phyloP scores from a whole-genome alignment of 345 rosid species.

The Odontarrhena argentea region DNA sequence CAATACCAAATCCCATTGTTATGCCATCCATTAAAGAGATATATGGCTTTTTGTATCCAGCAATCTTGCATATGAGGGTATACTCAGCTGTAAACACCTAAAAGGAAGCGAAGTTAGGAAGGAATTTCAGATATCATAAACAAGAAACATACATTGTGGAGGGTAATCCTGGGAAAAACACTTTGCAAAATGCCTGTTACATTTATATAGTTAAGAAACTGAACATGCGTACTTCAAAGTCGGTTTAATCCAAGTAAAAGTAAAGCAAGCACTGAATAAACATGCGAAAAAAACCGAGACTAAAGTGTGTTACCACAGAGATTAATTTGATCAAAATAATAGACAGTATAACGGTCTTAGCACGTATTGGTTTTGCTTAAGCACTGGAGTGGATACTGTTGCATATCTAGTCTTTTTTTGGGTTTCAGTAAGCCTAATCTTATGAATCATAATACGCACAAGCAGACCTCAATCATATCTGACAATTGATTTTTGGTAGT shows the following conservation, averaged over 20 bases:
- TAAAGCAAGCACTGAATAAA: constrained; percentile 4
- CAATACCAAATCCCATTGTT: constrained; percentile 95
- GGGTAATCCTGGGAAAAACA: not conserved
- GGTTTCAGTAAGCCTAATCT: not conserved
- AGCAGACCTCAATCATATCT: constrained; percentile 87
- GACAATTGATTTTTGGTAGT: constrained; percentile 62
- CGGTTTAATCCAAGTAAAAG: not conserved
- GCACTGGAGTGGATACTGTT: not conserved
- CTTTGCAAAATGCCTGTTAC: not conserved
- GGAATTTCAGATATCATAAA: constrained; percentile 17
- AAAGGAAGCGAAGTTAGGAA: constrained; percentile 19
- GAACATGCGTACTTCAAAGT: not conserved
- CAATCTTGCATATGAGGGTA: constrained; percentile 82
- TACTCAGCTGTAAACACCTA: constrained; percentile 92
- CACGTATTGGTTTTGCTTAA: not conserved
- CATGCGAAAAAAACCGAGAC: not conserved
- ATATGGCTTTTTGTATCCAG: constrained; percentile 84
- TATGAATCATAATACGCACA: constrained; percentile 34
- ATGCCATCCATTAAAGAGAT: constrained; percentile 91
- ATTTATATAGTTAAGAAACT: not conserved
- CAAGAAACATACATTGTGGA: constrained; percentile 17
- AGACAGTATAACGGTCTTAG: not conserved
- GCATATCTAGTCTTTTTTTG: constrained; percentile 10
- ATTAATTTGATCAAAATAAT: constrained; percentile 9
- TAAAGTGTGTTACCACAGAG: constrained; percentile 21